Evolutionary conservation across 768 basidiomycete genomes (phyloP), one percentile per base, ranked within the genome.

Genomic region (Termitomyces titanicus): DNA sequence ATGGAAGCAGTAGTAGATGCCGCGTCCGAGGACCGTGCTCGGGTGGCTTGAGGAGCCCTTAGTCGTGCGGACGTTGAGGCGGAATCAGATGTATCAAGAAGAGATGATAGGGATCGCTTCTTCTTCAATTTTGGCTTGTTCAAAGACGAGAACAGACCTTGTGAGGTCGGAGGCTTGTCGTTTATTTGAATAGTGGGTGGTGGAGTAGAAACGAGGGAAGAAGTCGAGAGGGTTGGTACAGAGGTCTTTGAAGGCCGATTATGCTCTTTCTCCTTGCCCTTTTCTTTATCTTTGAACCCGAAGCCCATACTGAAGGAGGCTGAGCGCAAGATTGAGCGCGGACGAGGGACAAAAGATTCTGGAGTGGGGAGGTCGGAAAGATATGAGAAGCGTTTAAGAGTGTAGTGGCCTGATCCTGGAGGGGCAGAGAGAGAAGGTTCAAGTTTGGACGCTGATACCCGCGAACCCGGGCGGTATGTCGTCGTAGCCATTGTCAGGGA

Each of bases 231-330:
- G 33, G 39, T 12, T 24, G 46, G 42, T n/a, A 17, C 18, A 22
- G 53, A 2, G 24, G 53, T 22, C 17, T 25, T 38, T 33, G 47
- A 52, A 53, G 51, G 24, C 11, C 25, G 53, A 17, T n/a, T 53
- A 37, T 13, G 40, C 24, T 27, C 44, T 33, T 39, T 40, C 46
- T 55, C 53, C 10, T 38, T 52, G 5, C 45, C 61, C 56, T 67
- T 71, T 33, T 51, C 56, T 57, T 63, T 66, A 20, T 69, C 69
- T 51, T 66, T 73, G 59, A 74, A 70, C 43, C 64, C 61, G 45
- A 76, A 67, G 29, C 72, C 71, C 73, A 78, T 74, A 66, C 57
- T 70, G 55, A 69, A 58, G n/a, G 72, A 71, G 8, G 67, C 61
- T 40, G 72, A 61, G 58, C 69, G 66, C 38, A 66, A 65, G 47